Conservation (phyloP, 148 eudicot species). For the Camellia lanceoleosa region DNA sequence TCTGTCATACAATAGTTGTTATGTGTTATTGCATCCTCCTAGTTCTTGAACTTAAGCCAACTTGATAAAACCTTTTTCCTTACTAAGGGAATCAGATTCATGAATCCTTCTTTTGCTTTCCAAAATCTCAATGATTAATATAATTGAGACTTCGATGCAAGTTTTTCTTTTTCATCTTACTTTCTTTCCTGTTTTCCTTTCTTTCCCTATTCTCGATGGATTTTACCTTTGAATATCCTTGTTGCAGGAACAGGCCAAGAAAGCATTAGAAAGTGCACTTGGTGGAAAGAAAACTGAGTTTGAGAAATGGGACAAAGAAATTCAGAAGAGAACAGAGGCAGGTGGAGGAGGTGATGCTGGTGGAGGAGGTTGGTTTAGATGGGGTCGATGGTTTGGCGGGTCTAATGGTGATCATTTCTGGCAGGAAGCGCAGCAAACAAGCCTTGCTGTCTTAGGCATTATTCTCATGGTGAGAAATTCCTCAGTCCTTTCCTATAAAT, state of each 20-base stretch:
- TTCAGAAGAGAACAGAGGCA: conserved; percentile 61
- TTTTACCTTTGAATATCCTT: not conserved
- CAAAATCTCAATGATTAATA: not conserved
- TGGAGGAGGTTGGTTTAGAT: conserved; percentile 79
- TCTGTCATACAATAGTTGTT: not conserved
- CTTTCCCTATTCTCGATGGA: not conserved
- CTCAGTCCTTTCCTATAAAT: not conserved
- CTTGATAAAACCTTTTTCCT: not conserved
- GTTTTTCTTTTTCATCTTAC: not conserved
- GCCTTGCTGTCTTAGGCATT: conserved; percentile 60
- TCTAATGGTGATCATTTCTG: conserved; percentile 69
- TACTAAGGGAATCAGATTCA: not conserved
- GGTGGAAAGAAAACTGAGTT: conserved; percentile 71
- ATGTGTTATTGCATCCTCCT: not conserved
- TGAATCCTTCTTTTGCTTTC: not conserved
- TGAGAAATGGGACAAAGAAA: conserved; percentile 84
- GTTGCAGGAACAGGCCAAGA: conserved; percentile 74
- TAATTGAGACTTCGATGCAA: not conserved
- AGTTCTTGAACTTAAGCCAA: no score
- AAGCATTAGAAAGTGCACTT: conserved; percentile 91
- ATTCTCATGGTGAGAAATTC: conserved; percentile 45
- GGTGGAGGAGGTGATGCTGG: conserved; percentile 73
- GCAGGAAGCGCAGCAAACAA: conserved; percentile 78
- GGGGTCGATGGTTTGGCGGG: conserved; percentile 73
- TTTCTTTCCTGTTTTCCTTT: no score